Evolutionary conservation across 2,329 filamentous ascomycete genomes (phyloP).

Genomic region (Cordyceps farinosa): DNA sequence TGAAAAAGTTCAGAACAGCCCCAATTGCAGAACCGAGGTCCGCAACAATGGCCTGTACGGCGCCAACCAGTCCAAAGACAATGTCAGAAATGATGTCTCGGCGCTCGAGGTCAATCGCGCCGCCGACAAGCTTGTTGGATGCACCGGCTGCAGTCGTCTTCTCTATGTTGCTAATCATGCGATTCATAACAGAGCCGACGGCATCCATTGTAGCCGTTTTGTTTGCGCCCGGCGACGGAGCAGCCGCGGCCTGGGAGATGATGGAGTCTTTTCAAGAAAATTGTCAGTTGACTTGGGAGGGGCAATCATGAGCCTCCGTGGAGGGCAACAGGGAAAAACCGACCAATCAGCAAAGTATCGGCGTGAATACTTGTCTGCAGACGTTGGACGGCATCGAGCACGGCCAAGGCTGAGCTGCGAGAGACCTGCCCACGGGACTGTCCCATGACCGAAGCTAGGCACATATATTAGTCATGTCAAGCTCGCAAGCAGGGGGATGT

Average conservation of each 20-base stretch:
- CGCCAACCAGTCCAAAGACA: background rate
- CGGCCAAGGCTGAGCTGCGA: no score
- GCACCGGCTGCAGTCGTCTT: background rate
- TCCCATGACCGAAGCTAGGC: background rate
- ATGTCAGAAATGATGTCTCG: background rate
- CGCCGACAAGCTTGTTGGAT: background rate
- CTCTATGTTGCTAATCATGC: background rate
- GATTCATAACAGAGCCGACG: background rate
- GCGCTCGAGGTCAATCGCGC: background rate
- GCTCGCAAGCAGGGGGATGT: background rate
- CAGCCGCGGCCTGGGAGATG: no score
- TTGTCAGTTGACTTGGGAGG: no score
- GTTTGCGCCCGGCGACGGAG: no score
- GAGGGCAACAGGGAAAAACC: no score
- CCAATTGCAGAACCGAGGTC: background rate
- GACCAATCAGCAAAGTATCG: no score
- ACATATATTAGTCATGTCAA: background rate
- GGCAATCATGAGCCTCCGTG: no score
- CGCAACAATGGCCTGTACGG: background rate
- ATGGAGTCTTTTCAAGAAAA: no score
- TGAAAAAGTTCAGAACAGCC: background rate
- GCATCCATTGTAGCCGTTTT: no score
- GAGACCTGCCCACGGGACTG: background rate
- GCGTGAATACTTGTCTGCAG: no score
- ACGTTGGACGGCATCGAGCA: no score